Conservation (phyloP, 108 stramenopile species). For the Schizochytrium sp. region DNA sequence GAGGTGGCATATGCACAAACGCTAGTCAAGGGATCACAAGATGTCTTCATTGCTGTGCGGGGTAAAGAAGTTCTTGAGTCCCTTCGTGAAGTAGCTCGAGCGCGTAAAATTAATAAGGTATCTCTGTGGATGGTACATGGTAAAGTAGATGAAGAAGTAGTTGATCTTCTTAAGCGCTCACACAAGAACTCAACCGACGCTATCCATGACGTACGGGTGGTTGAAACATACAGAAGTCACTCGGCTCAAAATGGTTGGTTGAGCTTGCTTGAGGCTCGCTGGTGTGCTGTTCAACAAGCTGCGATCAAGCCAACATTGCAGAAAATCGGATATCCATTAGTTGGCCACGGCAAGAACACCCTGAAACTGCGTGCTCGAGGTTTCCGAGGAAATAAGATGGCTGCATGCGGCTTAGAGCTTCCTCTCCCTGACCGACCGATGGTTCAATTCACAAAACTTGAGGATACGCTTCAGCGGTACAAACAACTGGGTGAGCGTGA, state of each 20-base stretch:
- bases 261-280: not conserved
- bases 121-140: slow-evolving; percentile 33
- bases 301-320: slow-evolving; percentile 22
- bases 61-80: not conserved
- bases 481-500: not conserved
- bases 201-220: not conserved
- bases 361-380: not conserved
- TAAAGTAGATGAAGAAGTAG: not conserved
- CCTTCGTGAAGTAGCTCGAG: not conserved
- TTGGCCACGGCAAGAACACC: not conserved
- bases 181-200: not conserved
- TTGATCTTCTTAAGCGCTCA: not conserved
- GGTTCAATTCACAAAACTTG: not conserved
- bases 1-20: not conserved
- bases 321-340: not conserved
- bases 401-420: not conserved
- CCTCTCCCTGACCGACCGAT: not conserved
- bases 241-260: slow-evolving; percentile 11
- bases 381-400: not conserved
- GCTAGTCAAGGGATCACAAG: not conserved
- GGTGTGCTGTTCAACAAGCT: not conserved
- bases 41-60: not conserved
- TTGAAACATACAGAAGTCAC: not conserved
- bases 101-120: not conserved
- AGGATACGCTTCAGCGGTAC: not conserved